Conservation (phyloP, 1,284 basidiomycete genomes). For the Ustilago curta region DNA sequence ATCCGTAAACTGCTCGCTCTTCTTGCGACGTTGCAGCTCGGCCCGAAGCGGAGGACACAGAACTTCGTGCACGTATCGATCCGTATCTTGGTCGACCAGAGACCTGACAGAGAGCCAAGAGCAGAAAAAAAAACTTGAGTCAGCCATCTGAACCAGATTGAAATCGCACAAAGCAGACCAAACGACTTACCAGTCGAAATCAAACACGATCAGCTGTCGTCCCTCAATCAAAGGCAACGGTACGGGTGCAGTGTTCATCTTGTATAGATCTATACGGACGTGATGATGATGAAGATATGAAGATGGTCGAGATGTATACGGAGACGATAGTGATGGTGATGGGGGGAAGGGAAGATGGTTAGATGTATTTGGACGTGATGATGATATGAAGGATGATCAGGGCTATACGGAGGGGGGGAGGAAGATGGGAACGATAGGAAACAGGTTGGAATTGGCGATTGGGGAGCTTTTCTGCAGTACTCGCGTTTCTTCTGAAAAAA, state of each 20-base stretch:
- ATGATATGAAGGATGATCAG: too few species aligned
- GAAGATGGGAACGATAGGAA: too few species aligned
- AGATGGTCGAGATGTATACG: too few species aligned
- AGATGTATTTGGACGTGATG: too few species aligned
- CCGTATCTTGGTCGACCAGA: constrained; percentile 90
- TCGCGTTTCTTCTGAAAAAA: neutral
- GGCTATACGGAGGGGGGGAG: too few species aligned
- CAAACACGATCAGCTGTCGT: constrained; percentile 86
- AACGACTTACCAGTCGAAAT: constrained; percentile 89
- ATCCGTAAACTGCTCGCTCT: constrained; percentile 90
- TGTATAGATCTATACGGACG: neutral
- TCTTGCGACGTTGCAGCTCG: constrained; percentile 78
- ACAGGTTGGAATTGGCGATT: too few species aligned
- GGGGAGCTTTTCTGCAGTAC: neutral
- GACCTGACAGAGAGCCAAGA: constrained; percentile 43
- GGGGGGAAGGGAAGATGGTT: too few species aligned
- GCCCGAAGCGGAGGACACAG: constrained; percentile 85
- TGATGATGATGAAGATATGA: constrained; percentile 3
- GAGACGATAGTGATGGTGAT: too few species aligned
- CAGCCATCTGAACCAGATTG: neutral
- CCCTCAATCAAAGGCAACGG: constrained; percentile 48
- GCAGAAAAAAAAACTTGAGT: neutral
- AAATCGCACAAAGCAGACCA: too few species aligned
- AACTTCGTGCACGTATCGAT: constrained; percentile 95
- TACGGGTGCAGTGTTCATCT: constrained; percentile 43